Evolutionary conservation across 2,329 filamentous ascomycete genomes (phyloP), one percentile per base, ranked within the genome.

Genomic region (Sporothrix protearum): DNA sequence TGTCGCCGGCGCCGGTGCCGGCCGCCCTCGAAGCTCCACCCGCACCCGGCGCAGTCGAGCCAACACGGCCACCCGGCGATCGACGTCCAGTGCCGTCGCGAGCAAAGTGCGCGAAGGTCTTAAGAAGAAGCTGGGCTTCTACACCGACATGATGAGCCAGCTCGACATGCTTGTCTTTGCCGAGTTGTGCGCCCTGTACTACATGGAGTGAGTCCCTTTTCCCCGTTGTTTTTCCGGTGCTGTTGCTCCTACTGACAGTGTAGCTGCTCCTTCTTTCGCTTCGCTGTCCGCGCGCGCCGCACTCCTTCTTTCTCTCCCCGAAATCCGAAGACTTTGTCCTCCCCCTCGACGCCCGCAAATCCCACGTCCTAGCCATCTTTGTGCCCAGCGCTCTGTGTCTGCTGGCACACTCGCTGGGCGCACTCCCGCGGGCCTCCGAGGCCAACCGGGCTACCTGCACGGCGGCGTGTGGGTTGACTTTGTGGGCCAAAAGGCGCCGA

Each of bases 381-480:
- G 80, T 85, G 22, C 86, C 88, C 16, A 89, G 89, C 77, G 70
- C 86, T 10, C 76, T 90, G 68, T 91, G 89, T 80, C 84, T 90
- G 70, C 79, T 90, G 3, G 79, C 88, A 55, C 89, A 91, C 77
- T 76, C 88, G 3, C 81, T 89, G 47, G 81, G 83, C n/a, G 79
- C 85, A 8, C 80, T 88, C 0, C 85, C 88, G 0, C 79, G 81
- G 28, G 88, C 87, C n/a, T 84, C 85, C 73, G 89, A 91, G 76
- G 84, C 86, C 49, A 84, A 87, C 72, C 83, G 88, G 89, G 89
- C 30, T 91, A 91, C 76, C 83, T 91, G 30, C 89, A 91, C 74
- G 89, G 89, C 30, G 89, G 89, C 45, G 82, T 91, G 68, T 83
- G 91, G 30, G 85, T 91, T 75, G 89, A 92, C 76, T 89, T 92